phyloP scores from a whole-genome alignment of 352 stramenopile genomes.

The Globisporangium acanthophoron region DNA sequence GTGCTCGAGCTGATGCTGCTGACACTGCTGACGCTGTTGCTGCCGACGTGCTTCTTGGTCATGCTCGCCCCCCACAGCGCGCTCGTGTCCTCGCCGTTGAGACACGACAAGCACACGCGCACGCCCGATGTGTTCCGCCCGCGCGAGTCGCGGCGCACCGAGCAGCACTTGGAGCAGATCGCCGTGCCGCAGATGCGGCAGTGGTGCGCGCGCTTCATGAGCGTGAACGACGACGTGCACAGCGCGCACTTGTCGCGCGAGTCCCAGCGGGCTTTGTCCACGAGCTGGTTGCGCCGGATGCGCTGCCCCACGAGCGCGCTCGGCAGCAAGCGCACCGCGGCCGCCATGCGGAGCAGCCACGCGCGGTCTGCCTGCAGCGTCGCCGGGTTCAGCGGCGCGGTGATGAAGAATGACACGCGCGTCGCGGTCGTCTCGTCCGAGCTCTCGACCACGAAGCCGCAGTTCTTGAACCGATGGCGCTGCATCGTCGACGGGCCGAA shows the following conservation, averaged over 20 bases:
- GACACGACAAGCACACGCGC: conserved; percentile 64
- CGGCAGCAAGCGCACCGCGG: conserved; percentile 46
- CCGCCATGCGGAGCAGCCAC: conserved; percentile 58
- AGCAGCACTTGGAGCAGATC: conserved; percentile 76
- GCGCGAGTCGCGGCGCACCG: conserved; percentile 40
- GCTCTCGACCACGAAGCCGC: conserved; percentile 73
- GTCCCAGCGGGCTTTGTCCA: conserved; percentile 54
- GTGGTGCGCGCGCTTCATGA: conserved; percentile 72
- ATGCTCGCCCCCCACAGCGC: conserved; percentile 34
- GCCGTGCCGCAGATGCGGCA: conserved; percentile 67
- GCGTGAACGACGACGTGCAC: conserved; percentile 57
- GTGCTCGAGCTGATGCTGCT: conserved; percentile 15
- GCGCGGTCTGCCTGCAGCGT: conserved; percentile 37
- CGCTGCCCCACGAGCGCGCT: conserved; percentile 69
- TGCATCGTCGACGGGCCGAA: conserved; percentile 43
- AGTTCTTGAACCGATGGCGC: conserved; percentile 44
- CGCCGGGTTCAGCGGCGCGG: conserved; percentile 27
- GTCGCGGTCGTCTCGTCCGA: conserved; percentile 55
- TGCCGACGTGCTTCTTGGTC: conserved; percentile 22
- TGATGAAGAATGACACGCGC: conserved; percentile 75
- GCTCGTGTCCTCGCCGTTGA: conserved; percentile 52
- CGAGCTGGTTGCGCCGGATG: conserved; percentile 56
- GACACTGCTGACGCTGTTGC: conserved; percentile 1
- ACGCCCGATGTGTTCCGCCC: conserved; percentile 17
- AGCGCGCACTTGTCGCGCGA: conserved; percentile 52